Evolutionary conservation across 208 protist genomes (phyloP), one percentile per base, ranked within the genome.

Genomic region (Leishmania braziliensis): DNA sequence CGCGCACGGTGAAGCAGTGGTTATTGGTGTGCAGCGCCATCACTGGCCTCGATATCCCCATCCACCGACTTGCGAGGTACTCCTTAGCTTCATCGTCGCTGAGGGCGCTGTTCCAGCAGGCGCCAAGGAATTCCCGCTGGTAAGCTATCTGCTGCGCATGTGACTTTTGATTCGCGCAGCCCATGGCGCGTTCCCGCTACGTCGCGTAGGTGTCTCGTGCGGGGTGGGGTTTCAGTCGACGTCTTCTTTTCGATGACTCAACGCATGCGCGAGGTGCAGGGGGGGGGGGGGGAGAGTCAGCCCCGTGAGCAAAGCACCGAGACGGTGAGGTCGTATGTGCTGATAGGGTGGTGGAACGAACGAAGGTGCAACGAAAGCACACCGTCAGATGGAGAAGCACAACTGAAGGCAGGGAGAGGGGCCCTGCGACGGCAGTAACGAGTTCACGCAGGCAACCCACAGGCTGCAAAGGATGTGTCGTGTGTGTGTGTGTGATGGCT

Each of bases 41-140:
- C 51, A 87, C 82, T 33, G 77, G n/a, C 51, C 81, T 76, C 29
- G 87, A 91, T 12, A 93, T 69, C 14, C 85, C 90, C 83, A 91
- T 89, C 88, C 90, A 93, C 0, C 85, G 84, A 74, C 90, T 93
- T 5, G 83, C 74, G 2, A 89, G 56, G 78, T 86, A 91, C 72
- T 88, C 75, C 18, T 80, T 83, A 8, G 88, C 83, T 54, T 89
- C 83, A 63, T 87, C 80, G 20, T 81, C 85, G 48, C 81, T 84
- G n/a, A 88, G 75, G 26, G 86, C 66, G 72, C 79, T 89, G 86
- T 89, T 87, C 87, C 89, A 92, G 73, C 89, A 91, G 2, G 88
- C 75, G 10, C 87, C 90, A 50, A 92, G 87, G 74, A 91, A 90
- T 75, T 92, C 89, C 29, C 85, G 85, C 72, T 92, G 88, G 62